A percentile compares a stretch with the other conserved stretches of the same genome.
Evolutionary conservation across 495 filamentous ascomycete genomes (phyloP).

Genomic region (Aspergillus bertholletiae): DNA sequence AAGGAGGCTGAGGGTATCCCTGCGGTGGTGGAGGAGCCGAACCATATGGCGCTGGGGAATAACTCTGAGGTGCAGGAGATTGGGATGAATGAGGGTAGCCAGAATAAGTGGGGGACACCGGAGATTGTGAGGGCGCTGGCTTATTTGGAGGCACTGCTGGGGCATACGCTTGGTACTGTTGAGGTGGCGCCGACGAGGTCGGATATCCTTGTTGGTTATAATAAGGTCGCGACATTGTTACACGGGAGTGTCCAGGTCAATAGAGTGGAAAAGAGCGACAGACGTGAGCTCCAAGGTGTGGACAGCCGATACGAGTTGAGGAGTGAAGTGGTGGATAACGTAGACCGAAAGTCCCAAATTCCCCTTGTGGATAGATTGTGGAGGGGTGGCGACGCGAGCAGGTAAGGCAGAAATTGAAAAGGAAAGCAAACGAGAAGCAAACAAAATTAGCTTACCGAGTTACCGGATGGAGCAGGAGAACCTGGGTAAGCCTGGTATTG

Average conservation of each 20-base stretch:
- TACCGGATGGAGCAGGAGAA: slow-evolving; percentile 29
- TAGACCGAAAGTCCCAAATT: slow-evolving; percentile 1
- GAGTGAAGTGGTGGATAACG: slow-evolving; percentile 3
- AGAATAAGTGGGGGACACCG: slow-evolving; percentile 28
- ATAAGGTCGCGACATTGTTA: slow-evolving; percentile 40
- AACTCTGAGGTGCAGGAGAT: slow-evolving; percentile 20
- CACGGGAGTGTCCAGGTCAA: slow-evolving; percentile 9
- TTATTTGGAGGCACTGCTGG: slow-evolving; percentile 24
- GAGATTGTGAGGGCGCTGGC: slow-evolving; percentile 24
- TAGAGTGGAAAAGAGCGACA: slow-evolving; percentile 3
- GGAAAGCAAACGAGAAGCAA: slow-evolving; percentile 12
- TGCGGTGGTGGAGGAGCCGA: slow-evolving; percentile 12
- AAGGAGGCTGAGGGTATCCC: slow-evolving; percentile 19
- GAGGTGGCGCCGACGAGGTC: slow-evolving; percentile 27
- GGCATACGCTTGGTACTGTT: slow-evolving; percentile 31
- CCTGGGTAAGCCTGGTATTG: slow-evolving; percentile 45
- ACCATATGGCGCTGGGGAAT: slow-evolving; percentile 15
- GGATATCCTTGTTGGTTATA: slow-evolving; percentile 32
- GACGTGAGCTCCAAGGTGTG: slow-evolving; percentile 1
- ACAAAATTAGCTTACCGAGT: slow-evolving; percentile 37
- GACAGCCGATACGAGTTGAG: slow-evolving; percentile 2
- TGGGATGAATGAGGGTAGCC: slow-evolving; percentile 24
- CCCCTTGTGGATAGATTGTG: neutral
- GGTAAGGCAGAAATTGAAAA: slow-evolving; percentile 10
- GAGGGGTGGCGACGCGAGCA: slow-evolving; percentile 3